A percentile compares a stretch with the other conserved stretches of the same genome.
Evolutionary conservation across 2,329 filamentous ascomycete genomes (phyloP).

Genomic region (Alternaria solani): DNA sequence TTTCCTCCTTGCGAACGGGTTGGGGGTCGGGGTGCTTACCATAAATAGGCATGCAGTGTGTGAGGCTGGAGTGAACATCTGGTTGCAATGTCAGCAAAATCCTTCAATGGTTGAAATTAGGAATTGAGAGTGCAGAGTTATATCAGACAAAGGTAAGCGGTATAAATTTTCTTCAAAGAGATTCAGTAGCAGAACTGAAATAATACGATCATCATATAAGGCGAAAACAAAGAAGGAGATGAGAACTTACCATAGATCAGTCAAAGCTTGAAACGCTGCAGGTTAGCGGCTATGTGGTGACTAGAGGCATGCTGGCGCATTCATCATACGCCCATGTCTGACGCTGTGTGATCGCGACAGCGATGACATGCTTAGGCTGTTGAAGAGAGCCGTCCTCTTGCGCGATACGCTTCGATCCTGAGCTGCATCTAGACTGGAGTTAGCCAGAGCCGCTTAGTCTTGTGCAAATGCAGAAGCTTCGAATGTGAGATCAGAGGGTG

Average conservation of each 20-base stretch:
- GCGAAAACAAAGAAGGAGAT: neutral
- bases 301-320: neutral
- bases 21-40: conserved; percentile 34
- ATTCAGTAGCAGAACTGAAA: conserved; percentile 72
- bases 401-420: neutral
- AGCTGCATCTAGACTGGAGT: conserved; percentile 21
- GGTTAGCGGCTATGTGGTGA: neutral
- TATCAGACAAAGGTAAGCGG: conserved; percentile 65
- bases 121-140: conserved; percentile 12
- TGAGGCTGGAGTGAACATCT: neutral
- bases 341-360: neutral
- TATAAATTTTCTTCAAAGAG: conserved; percentile 65
- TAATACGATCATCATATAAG: conserved; percentile 52
- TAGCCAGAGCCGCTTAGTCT: conserved; percentile 24
- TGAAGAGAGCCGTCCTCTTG: neutral
- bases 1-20: conserved; percentile 61
- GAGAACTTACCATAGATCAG: conserved; percentile 24
- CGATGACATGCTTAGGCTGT: neutral
- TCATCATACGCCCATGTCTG: neutral
- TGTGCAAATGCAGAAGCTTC: conserved; percentile 18
- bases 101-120: conserved; percentile 5
- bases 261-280: neutral
- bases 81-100: conserved; percentile 27
- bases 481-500: conserved; percentile 61
- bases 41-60: neutral